These are phyloP conservation scores for Colletotrichum kahawae DNA, from an alignment of 2,329 filamentous ascomycete genomes.

Conservation along the genomic window DNA sequence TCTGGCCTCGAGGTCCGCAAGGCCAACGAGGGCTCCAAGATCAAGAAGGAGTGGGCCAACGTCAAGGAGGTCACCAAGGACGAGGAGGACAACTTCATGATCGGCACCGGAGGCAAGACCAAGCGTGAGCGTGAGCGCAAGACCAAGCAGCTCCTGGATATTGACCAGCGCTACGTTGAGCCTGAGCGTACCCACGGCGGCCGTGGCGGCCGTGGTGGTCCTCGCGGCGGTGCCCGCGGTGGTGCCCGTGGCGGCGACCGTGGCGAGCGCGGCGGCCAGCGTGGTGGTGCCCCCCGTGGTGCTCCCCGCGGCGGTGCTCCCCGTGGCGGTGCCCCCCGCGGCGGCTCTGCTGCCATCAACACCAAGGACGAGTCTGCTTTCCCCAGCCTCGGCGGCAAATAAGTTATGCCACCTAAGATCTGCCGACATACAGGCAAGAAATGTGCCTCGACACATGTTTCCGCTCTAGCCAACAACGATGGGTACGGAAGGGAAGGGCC, in stretches of 20 bases:
- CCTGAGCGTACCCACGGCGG: slow-evolving; percentile 53
- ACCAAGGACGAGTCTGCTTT: slow-evolving; percentile 63
- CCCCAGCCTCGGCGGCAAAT: slow-evolving; percentile 64
- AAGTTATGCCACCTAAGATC: slow-evolving; percentile 30
- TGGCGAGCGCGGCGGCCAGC: slow-evolving; percentile 47
- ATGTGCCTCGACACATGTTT: slow-evolving; percentile 21
- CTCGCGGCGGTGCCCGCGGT: slow-evolving; percentile 57
- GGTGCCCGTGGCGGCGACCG: slow-evolving; percentile 50
- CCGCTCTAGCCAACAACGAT: slow-evolving; percentile 19
- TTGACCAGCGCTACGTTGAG: slow-evolving; percentile 85
- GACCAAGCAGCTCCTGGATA: slow-evolving; percentile 87
- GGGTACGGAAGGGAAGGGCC: slow-evolving; percentile 20
- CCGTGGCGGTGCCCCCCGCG: slow-evolving; percentile 48
- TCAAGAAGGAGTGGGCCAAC: slow-evolving; percentile 90
- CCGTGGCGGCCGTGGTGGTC: slow-evolving; percentile 57
- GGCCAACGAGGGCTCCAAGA: slow-evolving; percentile 89
- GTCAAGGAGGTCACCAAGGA: slow-evolving; percentile 76
- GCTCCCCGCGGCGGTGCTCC: slow-evolving; percentile 37
- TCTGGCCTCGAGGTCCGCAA: slow-evolving; percentile 74
- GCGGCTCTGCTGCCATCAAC: slow-evolving; percentile 57
- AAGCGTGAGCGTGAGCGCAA: slow-evolving; percentile 88
- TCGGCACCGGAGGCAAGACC: slow-evolving; percentile 76
- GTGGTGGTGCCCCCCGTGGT: slow-evolving; percentile 49
- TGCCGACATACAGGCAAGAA: slow-evolving; percentile 13
- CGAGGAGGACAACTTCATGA: slow-evolving; percentile 73